Base-by-base conservation (phyloP, 768 basidiomycete genomes). In the Boletus bicolor region DNA sequence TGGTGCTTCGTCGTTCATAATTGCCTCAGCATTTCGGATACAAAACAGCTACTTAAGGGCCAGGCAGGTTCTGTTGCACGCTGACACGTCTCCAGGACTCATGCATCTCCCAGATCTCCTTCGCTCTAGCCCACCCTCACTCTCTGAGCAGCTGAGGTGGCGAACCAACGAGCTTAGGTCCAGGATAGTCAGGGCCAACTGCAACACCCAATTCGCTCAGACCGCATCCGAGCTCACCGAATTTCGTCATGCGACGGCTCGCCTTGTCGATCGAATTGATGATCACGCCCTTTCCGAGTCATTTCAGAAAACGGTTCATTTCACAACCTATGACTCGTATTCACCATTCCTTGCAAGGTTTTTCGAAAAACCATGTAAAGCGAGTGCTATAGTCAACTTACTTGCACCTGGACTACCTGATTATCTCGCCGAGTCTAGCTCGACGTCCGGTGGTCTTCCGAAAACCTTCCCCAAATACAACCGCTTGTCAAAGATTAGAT, bases 361-460 rank as follows among this genome's bases (percentile, higher is more conserved):
- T 42, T 44, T 36, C 1, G 46, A 63, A 9, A 53, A 24, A 26
- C 54, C 60, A 2, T 57, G 51, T 17, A 57, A 36, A 44, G 47
- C 34, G 6, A 44, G 35, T 9, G 47, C 19, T 5, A 10, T 64
- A 19, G 28, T 37, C 24, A 17, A 66, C 32, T 28, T 62, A 7
- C 50, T 65, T 35, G 49, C 63, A 1, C 63, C 60, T 0, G 66
- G 65, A 32, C 7, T 66, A 1, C 66, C 65, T n/a, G 59, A 64
- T 42, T 64, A 19, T 28, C 49, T 66, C 3, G 43, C 19, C 8
- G 24, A n/a, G 21, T 67, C 65, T 21, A 59, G 56, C 6, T 58
- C 59, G 11, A 67, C 62, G 19, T 67, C 65, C 4, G 55, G 65
- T 48, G 48, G 60, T 11, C 8, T 35, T 8, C 1, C 55, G 17